Evolutionary conservation across 148 eudicot species (phyloP).

Genomic region (Tetragonia tetragonoides): DNA sequence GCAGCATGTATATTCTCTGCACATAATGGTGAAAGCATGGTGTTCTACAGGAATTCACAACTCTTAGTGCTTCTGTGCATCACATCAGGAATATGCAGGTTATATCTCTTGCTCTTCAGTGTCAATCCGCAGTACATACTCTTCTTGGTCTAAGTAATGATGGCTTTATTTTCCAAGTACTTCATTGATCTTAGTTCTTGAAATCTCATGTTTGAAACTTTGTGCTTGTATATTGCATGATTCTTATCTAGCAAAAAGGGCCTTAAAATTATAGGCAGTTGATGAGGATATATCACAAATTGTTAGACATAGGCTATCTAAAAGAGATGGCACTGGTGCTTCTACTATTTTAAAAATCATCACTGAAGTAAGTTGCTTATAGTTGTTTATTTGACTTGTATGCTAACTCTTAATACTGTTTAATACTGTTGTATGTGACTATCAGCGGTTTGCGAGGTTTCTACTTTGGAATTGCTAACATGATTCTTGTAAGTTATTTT

Average conservation of each 20-base stretch:
- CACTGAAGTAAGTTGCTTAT: slow-evolving; percentile 6
- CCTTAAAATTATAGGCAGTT: not conserved
- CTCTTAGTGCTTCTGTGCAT: slow-evolving; percentile 38
- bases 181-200: not conserved
- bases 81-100: slow-evolving; percentile 55
- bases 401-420: too few species aligned
- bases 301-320: not conserved
- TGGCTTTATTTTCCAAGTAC: not conserved
- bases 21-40: slow-evolving; percentile 36
- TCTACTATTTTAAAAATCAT: not conserved
- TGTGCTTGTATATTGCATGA: too few species aligned
- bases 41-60: slow-evolving; percentile 37
- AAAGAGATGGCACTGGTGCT: too few species aligned
- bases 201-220: too few species aligned
- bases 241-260: not conserved
- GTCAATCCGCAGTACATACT: not conserved
- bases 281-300: not conserved
- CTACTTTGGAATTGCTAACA: slow-evolving; percentile 46
- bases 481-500: slow-evolving; percentile 42
- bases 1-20: slow-evolving; percentile 53
- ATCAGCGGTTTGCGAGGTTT: slow-evolving; percentile 53
- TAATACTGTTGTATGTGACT: slow-evolving; percentile 13
- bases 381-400: not conserved
- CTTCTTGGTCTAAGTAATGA: not conserved
- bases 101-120: not conserved